Evolutionary conservation across 148 eudicot genomes (phyloP).

Genomic region (Chenopodium formosanum): DNA sequence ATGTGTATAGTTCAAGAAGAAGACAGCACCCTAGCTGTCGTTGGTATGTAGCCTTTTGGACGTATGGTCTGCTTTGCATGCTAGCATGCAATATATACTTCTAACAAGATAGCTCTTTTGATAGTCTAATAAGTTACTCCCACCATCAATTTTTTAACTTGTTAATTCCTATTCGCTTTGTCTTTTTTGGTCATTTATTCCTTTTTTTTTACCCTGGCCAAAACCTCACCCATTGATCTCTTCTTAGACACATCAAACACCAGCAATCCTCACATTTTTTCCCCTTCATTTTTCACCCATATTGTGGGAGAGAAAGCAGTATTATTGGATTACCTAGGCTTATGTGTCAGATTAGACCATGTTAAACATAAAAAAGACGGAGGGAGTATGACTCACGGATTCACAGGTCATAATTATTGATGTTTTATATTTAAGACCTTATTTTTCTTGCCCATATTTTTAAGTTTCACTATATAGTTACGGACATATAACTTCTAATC

Average conservation of each 20-base stretch:
- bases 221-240: not conserved
- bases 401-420: not conserved
- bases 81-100: slow-evolving; percentile 15
- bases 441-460: not conserved
- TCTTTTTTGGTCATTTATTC: not conserved
- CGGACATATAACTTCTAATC: not conserved
- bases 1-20: slow-evolving; percentile 20
- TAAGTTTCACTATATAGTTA: no score
- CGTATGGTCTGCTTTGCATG: slow-evolving; percentile 24
- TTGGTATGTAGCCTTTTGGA: slow-evolving; percentile 19
- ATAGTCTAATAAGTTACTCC: not conserved
- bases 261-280: not conserved
- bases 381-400: not conserved
- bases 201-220: not conserved
- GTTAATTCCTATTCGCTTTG: no score
- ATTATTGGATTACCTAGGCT: not conserved
- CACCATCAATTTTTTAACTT: not conserved
- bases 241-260: not conserved
- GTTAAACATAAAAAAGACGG: not conserved
- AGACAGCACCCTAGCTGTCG: slow-evolving; percentile 22
- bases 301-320: not conserved
- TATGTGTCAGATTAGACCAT: no score
- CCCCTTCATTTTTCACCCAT: not conserved
- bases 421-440: not conserved
- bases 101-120: not conserved